Evolutionary conservation across 2,329 filamentous ascomycete species (phyloP).

Genomic region (Dactylonectria estremocensis): DNA sequence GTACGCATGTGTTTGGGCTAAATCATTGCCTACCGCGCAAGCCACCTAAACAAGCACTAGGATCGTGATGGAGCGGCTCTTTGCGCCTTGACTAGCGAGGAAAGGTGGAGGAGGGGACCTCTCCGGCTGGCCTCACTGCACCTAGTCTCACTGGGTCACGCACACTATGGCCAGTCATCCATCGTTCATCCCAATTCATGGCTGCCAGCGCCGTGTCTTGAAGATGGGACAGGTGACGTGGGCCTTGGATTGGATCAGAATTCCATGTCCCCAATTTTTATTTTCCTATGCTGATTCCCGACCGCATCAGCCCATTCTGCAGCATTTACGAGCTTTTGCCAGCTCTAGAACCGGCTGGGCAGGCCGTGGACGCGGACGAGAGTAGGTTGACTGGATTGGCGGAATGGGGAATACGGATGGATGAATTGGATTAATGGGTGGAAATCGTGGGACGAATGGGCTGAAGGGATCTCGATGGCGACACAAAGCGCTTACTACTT

Average conservation of each 20-base stretch:
- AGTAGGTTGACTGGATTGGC: slow-evolving; percentile 39
- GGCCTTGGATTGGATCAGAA: slow-evolving; percentile 40
- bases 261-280: slow-evolving; percentile 32
- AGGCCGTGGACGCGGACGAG: slow-evolving; percentile 32
- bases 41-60: slow-evolving; percentile 45
- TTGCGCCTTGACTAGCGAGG: slow-evolving; percentile 45
- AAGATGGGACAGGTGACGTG: slow-evolving; percentile 42
- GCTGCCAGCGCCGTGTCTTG: slow-evolving; percentile 36
- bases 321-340: slow-evolving; percentile 28
- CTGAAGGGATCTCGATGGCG: slow-evolving; percentile 21
- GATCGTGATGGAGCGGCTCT: slow-evolving; percentile 49
- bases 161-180: slow-evolving; percentile 43
- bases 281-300: slow-evolving; percentile 26
- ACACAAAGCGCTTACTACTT: background rate
- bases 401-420: slow-evolving; percentile 31
- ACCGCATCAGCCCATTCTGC: slow-evolving; percentile 41
- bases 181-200: slow-evolving; percentile 40
- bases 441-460: slow-evolving; percentile 34
- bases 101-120: slow-evolving; percentile 40
- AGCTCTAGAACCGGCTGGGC: slow-evolving; percentile 32
- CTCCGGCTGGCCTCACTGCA: slow-evolving; percentile 36
- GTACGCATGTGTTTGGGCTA: slow-evolving; percentile 29
- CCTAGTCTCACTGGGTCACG: slow-evolving; percentile 41
- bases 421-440: slow-evolving; percentile 22
- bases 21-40: slow-evolving; percentile 22